These are phyloP conservation scores for Cercospora zeina DNA, from an alignment of 2,329 filamentous ascomycete genomes.

Conservation along the genomic window DNA sequence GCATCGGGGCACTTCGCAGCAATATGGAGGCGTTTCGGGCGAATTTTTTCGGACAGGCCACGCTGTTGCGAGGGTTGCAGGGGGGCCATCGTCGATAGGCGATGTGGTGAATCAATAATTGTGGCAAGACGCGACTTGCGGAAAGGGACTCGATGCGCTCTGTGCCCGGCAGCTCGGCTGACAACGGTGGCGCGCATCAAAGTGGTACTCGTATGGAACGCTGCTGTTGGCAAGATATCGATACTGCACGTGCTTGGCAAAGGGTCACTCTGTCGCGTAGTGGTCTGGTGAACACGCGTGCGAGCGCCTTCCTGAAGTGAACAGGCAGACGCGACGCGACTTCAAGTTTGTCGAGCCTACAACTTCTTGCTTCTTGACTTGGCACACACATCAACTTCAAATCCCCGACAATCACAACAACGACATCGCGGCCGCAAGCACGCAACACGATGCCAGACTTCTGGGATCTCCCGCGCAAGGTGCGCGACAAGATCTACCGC, in stretches of 20 bases:
- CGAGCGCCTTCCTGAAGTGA: conserved; percentile 5
- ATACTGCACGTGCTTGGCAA: neutral
- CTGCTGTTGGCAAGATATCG: neutral
- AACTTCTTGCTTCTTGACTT: neutral
- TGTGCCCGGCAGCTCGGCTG: neutral
- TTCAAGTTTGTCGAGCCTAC: neutral
- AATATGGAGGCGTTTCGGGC: neutral
- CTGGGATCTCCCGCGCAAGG: conserved; percentile 29
- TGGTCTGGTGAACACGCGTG: neutral
- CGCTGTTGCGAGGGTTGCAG: neutral
- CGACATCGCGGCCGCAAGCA: neutral
- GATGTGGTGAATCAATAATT: neutral
- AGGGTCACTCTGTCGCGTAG: neutral
- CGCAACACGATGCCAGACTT: conserved; percentile 30
- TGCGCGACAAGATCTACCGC: conserved; percentile 35
- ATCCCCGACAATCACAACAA: neutral
- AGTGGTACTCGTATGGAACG: neutral
- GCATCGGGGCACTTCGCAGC: neutral
- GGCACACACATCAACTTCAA: neutral
- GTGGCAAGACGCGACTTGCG: neutral
- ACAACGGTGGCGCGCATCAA: neutral
- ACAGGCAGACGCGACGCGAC: conserved; percentile 14
- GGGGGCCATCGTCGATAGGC: neutral
- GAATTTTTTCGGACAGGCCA: neutral
- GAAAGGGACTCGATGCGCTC: neutral